Base-by-base conservation (phyloP, 495 filamentous ascomycete species). In the Aeminium ludgeri region DNA sequence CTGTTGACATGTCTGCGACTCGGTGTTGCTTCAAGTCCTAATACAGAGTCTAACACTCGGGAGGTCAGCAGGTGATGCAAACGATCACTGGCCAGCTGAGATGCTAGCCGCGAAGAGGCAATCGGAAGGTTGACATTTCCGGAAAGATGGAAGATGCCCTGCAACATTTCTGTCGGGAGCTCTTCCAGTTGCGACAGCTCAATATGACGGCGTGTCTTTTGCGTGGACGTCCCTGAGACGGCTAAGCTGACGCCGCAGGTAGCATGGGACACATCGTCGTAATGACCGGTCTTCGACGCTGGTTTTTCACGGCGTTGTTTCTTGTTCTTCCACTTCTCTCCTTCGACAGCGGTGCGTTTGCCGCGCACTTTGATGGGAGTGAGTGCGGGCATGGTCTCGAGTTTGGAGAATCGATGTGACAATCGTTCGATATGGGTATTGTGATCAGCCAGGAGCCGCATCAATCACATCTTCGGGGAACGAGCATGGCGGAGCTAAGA, bases 111-210 rank as follows among this genome's bases (percentile, higher is more conserved):
- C 2, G 37, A 13, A 10, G 48, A 51, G 2, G 39, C 43, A n/a
- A 39, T 27, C 1, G 44, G 36, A 3, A 51, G 35, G 11, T 51
- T 30, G 28, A 44, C 27, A 20, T 51, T 51, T 10, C 3, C 30
- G 6, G 38, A 40, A 15, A 34, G 36, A 2, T 39, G 20, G 28
- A 47, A 51, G 30, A 51, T 51, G 12, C 29, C 35, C 19, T 51
- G 48, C 10, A 51, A n/a, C 2, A 51, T 45, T 29, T 51, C 48
- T 6, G 40, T 46, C 2, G 48, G 48, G 12, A 51, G 44, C 30
- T 46, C 13, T 17, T 51, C 48, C 11, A 51, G 43, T 16, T 16
- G 39, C 2, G 48, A 51, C 10, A 43, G 32, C n/a, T 35, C 3
- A 12, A 7, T 33, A 5, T 30, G 3, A 18, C 17, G 48, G 8